Base-by-base conservation (phyloP, 1,284 basidiomycete species). In the Leccinum pachyderme region DNA sequence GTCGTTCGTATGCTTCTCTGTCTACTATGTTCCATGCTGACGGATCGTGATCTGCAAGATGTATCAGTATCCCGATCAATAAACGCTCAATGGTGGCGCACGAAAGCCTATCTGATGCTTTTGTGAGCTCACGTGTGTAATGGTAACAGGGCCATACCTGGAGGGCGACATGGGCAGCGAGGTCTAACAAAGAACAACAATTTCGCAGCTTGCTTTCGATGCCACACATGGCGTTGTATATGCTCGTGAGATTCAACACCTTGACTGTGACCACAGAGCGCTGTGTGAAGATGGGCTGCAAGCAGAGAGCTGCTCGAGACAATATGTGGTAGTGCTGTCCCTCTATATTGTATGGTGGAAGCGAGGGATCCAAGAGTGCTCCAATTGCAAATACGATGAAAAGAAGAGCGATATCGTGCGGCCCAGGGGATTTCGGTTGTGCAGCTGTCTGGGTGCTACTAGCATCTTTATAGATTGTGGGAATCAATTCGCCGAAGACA, bases 301-400 rank as follows among this genome's bases (percentile, higher is more conserved):
- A 65, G 27, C 74, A 71, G 28, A 81, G 53, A 5, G 81, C 75
- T 12, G 80, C 78, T 49, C 76, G 72, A 15, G 79, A 72, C 2
- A 83, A 72, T 31, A 72, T 72, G 59, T 81, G 78, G 61, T 82
- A 83, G 61, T 81, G 77, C 53, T 81, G 80, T 4, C 80, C 80
- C 59, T 82, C 79, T 22, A 75, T 66, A 59, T 77, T 79, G 58
- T 80, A 81, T 4, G 81, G 76, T 44, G 73, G 72, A 41, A 79
- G 68, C 31, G 72, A 67, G 24, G 79, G 72, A 61, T 83, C 80
- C 6, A 82, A 73, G 15, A 82, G 66, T 0, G 76, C 75, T 2
- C 80, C 81, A 47, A 83, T 73, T 13, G 76, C 80, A 15, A 82
- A 67, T n/a, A 80, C 73, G 37, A 77, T 71, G 18, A 81, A 72